These are phyloP conservation scores for Clavariopsis aquatica DNA, from an alignment of 495 filamentous ascomycete species.

Conservation along the genomic window DNA sequence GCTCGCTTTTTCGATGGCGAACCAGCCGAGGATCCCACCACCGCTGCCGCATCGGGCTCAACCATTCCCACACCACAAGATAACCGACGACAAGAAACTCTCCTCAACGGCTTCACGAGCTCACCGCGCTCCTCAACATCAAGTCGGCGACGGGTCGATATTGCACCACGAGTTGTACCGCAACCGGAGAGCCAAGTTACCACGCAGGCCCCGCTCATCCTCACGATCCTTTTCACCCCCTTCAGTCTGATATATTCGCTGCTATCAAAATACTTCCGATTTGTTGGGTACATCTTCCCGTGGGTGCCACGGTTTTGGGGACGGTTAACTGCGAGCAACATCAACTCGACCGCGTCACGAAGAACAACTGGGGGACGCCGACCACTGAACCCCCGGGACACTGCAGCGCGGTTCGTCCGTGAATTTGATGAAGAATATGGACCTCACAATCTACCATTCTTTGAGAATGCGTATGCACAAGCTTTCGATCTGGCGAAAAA, in stretches of 20 bases:
- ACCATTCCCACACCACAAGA: constrained; percentile 54
- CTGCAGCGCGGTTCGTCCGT: constrained; percentile 80
- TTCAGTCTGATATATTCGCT: constrained; percentile 75
- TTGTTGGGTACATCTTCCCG: constrained; percentile 75
- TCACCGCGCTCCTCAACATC: constrained; percentile 39
- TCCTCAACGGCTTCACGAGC: constrained; percentile 60
- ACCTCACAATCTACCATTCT: constrained; percentile 65
- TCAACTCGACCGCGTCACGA: constrained; percentile 45
- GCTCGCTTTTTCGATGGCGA: constrained; percentile 98
- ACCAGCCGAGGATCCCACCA: constrained; percentile 70
- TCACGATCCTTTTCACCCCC: constrained; percentile 77
- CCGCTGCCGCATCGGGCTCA: constrained; percentile 58
- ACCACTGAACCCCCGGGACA: constrained; percentile 77
- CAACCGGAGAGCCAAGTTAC: constrained; percentile 64
- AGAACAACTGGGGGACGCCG: constrained; percentile 68
- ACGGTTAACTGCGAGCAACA: constrained; percentile 40
- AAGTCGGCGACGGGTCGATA: constrained; percentile 48
- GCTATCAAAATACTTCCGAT: constrained; percentile 59
- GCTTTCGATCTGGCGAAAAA: constrained; percentile 83
- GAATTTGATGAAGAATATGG: constrained; percentile 96
- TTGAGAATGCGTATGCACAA: constrained; percentile 85
- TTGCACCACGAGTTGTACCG: constrained; percentile 79
- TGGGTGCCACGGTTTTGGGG: constrained; percentile 74
- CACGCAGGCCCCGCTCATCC: constrained; percentile 68
- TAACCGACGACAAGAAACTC: constrained; percentile 64